These are phyloP conservation scores for Cyberlindnera euphorbiiphila DNA, from an alignment of 805 yeast species.

Conservation along the genomic window DNA sequence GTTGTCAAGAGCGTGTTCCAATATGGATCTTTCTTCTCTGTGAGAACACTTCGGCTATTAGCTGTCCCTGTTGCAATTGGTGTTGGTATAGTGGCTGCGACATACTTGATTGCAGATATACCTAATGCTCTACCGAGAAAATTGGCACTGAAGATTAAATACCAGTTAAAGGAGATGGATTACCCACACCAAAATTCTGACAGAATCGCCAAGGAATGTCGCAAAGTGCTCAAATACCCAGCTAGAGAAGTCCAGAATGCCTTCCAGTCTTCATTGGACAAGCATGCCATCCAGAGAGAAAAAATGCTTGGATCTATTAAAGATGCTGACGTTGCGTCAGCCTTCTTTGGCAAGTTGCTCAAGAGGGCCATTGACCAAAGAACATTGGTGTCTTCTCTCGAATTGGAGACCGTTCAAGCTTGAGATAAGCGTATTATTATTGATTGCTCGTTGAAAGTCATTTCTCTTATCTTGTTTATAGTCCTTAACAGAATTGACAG, in stretches of 20 bases:
- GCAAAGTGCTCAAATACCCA: constrained; percentile 78
- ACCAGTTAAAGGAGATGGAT: constrained; percentile 61
- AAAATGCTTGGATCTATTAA: constrained; percentile 48
- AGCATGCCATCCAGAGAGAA: constrained; percentile 53
- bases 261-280: constrained; percentile 63
- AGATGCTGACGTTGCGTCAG: constrained; percentile 51
- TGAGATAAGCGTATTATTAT: neutral
- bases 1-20: constrained; percentile 33
- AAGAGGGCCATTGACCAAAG: constrained; percentile 43
- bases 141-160: constrained; percentile 65
- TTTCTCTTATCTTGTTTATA: too few species aligned
- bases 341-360: constrained; percentile 50
- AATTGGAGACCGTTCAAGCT: constrained; percentile 33
- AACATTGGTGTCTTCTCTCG: constrained; percentile 37
- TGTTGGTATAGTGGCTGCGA: constrained; percentile 48
- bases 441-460: too few species aligned
- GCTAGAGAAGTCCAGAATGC: constrained; percentile 73
- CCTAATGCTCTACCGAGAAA: constrained; percentile 89
- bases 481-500: too few species aligned
- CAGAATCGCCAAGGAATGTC: constrained; percentile 76
- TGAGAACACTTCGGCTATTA: constrained; percentile 39
- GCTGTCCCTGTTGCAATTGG: constrained; percentile 51
- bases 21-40: constrained; percentile 36
- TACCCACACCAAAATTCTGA: constrained; percentile 76
- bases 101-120: constrained; percentile 71